Conservation (phyloP, 208 protist genomes). For the Leishmania guyanensis region DNA sequence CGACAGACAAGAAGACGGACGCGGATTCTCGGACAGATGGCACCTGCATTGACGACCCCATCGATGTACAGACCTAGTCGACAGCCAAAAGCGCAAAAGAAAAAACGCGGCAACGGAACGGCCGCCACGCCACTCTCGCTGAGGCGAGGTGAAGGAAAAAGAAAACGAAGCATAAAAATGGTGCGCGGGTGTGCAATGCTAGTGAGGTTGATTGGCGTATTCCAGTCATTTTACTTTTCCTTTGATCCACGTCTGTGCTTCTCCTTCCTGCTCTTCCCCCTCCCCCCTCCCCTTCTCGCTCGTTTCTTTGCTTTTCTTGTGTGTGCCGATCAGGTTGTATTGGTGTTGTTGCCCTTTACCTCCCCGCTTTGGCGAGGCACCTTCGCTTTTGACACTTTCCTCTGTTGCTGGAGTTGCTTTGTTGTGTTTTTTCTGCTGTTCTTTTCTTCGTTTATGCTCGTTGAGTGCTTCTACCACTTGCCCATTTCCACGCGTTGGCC, state of each 20-base stretch:
- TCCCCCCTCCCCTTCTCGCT: background rate
- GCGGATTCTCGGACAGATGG: background rate
- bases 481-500: background rate
- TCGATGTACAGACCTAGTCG: constrained; percentile 3
- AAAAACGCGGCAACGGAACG: background rate
- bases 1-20: background rate
- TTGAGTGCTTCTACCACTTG: background rate
- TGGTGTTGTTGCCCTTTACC: background rate
- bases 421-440: background rate
- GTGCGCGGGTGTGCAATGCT: background rate
- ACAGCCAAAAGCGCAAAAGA: background rate
- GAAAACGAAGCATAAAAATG: background rate
- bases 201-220: background rate
- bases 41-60: background rate
- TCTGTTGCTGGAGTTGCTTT: background rate
- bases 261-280: background rate
- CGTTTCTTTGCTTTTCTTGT: background rate
- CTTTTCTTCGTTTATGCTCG: background rate
- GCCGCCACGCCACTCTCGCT: background rate
- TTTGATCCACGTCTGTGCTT: background rate
- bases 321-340: background rate
- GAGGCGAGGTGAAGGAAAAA: background rate
- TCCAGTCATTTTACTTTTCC: background rate
- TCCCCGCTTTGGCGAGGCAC: background rate
- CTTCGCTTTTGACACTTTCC: background rate